Evolutionary conservation across 768 basidiomycete genomes (phyloP), one percentile per base, ranked within the genome.

Genomic region (Pleurotus sapidus): DNA sequence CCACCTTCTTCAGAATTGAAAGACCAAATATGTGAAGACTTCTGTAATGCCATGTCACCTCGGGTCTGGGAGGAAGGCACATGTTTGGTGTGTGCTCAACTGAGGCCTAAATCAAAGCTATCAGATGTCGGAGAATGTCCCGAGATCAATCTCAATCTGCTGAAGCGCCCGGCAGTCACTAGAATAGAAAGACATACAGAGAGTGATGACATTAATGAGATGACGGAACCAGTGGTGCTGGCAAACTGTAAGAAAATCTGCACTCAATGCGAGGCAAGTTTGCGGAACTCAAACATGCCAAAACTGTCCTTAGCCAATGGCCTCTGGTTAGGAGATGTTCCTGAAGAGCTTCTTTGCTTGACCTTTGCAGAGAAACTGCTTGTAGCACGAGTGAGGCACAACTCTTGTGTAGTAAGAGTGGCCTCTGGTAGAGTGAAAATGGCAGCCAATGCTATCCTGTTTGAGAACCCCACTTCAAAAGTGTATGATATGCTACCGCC

Each of bases 301-400:
- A 40, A 43, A n/a, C 23, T 57, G 24, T 55, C 67, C 3, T 49
- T 73, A 15, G 71, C 69, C 0, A 70, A 72, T 65, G 70, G 70
- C 1, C 48, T 72, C 2, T 73, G 71, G 70, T 7, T 73, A 8
- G 72, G 72, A 6, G 60, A 69, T 4, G 63, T 70, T 5, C 72
- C 68, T 9, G 0, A 14, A 3, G 63, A 61, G 38, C 47, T 73
- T 8, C 23, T 51, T 18, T 24, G 42, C 15, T 57, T 73, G 3
- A 62, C 40, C 9, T 70, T 62, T 49, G 55, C 56, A 5, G 71
- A 73, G 57, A 60, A 64, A 46, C 15, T 70, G 7, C 40, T 70
- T 0, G 60, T 73, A 1, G 54, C 69, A 7, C 43, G 63, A 4
- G 55, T 64, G 3, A 34, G 64, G 3, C 64, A 64, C 25, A 70